Evolutionary conservation across 352 stramenopile species (phyloP).

Genomic region (Globisporangium abappressorium): DNA sequence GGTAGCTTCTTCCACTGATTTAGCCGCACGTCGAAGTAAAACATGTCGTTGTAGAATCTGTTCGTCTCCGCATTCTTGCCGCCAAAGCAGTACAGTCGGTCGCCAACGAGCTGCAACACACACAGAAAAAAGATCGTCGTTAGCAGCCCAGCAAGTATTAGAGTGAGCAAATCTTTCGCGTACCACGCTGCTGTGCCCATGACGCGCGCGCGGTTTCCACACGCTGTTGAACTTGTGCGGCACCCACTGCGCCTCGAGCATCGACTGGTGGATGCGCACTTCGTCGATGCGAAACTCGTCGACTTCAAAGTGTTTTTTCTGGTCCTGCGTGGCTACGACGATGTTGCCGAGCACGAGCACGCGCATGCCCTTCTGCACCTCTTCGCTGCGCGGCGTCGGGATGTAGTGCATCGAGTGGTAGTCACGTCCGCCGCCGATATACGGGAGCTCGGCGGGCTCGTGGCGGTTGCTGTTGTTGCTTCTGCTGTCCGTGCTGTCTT

Average conservation of each 20-base stretch:
- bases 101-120: conserved; percentile 36
- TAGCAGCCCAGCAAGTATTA: background rate
- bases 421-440: conserved; percentile 33
- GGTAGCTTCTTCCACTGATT: conserved; percentile 52
- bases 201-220: conserved; percentile 55
- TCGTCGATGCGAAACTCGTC: conserved; percentile 60
- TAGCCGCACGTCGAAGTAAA: conserved; percentile 65
- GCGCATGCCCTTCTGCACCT: conserved; percentile 33
- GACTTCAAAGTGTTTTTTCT: conserved; percentile 37
- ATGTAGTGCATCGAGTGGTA: conserved; percentile 81
- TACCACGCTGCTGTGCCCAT: conserved; percentile 64
- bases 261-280: conserved; percentile 45
- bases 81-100: conserved; percentile 70
- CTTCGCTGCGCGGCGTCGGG: conserved; percentile 30
- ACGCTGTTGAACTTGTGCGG: conserved; percentile 40
- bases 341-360: conserved; percentile 70
- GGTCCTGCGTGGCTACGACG: conserved; percentile 26
- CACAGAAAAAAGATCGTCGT: background rate
- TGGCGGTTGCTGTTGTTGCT: background rate
- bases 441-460: conserved; percentile 8
- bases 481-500: conserved; percentile 5
- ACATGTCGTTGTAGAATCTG: conserved; percentile 67
- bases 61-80: conserved; percentile 50
- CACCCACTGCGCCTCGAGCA: conserved; percentile 55
- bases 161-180: background rate